These are phyloP conservation scores for Cichorium intybus DNA, from an alignment of 140 eudicot species.

Conservation along the genomic window DNA sequence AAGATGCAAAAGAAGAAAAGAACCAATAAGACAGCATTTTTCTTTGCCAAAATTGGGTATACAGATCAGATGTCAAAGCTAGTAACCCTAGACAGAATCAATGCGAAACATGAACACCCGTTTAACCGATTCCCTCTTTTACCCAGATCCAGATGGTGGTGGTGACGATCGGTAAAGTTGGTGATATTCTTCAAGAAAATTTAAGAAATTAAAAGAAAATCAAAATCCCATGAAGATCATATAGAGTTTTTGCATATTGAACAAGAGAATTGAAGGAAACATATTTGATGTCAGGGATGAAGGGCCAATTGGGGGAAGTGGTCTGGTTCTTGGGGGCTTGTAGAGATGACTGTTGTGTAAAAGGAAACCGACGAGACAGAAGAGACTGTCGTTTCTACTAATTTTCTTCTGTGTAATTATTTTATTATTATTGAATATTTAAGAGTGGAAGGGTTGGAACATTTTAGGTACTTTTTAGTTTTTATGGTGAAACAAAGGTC, in stretches of 20 bases:
- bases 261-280: not conserved
- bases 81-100: conserved; percentile 32
- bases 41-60: conserved; percentile 34
- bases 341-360: conserved; percentile 28
- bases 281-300: conserved; percentile 23
- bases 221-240: conserved; percentile 15
- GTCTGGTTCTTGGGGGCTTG: conserved; percentile 39
- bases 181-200: not conserved
- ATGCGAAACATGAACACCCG: conserved; percentile 18
- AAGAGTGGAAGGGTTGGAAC: not conserved
- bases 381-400: conserved; percentile 10
- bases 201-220: conserved; percentile 5
- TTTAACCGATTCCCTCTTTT: conserved; percentile 26
- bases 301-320: conserved; percentile 25
- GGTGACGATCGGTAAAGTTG: conserved; percentile 12
- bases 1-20: conserved; percentile 17
- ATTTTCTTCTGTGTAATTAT: not conserved
- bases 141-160: conserved; percentile 34
- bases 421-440: not conserved
- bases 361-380: conserved; percentile 30
- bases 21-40: conserved; percentile 20
- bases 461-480: not conserved
- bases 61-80: conserved; percentile 8
- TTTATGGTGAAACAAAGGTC: not conserved
- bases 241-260: conserved; percentile 6